A percentile compares a stretch with the other conserved stretches of the same genome.
Evolutionary conservation across 306 rosid genomes (phyloP).

Genomic region (Boehmeria nivea): DNA sequence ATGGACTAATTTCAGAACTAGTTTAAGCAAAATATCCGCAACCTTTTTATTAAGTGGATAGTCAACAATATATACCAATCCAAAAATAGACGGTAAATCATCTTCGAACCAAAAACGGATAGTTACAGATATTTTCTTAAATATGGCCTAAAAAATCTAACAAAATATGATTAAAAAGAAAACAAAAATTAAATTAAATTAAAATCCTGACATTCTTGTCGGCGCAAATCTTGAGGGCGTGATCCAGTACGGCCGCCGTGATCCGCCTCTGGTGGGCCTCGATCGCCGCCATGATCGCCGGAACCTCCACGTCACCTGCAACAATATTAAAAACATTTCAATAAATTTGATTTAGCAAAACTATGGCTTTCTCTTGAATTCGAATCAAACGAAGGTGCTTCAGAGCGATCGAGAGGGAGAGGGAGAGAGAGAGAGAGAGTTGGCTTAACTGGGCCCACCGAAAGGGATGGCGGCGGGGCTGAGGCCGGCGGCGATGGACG

Average conservation of each 20-base stretch:
- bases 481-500: slow-evolving; percentile 66
- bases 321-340: neutral
- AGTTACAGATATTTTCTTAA: too few species aligned
- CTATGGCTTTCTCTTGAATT: too few species aligned
- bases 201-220: slow-evolving; percentile 34
- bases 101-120: too few species aligned
- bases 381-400: too few species aligned
- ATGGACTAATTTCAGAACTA: too few species aligned
- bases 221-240: slow-evolving; percentile 62
- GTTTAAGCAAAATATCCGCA: too few species aligned
- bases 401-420: neutral
- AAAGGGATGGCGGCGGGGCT: slow-evolving; percentile 75
- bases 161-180: too few species aligned
- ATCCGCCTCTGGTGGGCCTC: slow-evolving; percentile 90
- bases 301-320: slow-evolving; percentile 70
- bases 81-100: too few species aligned
- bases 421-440: neutral
- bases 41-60: too few species aligned
- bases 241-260: slow-evolving; percentile 53
- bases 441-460: slow-evolving; percentile 75
- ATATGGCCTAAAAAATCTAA: too few species aligned
- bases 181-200: neutral
- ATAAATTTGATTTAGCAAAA: too few species aligned
- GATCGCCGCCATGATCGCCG: slow-evolving; percentile 83
- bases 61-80: too few species aligned